phyloP scores from a whole-genome alignment of 257 asterid genomes.

The Lycium ferocissimum region DNA sequence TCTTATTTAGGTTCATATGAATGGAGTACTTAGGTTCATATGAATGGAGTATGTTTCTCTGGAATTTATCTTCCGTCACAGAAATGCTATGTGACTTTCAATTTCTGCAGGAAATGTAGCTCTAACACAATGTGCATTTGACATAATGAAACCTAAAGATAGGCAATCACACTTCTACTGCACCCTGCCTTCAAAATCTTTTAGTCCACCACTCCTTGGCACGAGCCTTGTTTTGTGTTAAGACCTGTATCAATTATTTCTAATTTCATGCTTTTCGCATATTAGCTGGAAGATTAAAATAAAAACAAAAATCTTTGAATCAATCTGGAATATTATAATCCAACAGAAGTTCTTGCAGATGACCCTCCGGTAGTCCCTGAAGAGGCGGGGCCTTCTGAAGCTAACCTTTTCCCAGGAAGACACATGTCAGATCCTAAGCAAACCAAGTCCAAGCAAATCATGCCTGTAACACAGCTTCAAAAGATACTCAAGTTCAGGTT shows the following conservation, averaged over 20 bases:
- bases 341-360: constrained; percentile 44
- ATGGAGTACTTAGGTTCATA: background rate
- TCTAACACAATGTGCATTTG: background rate
- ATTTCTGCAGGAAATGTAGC: background rate
- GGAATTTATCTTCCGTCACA: background rate
- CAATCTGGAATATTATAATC: background rate
- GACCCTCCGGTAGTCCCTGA: constrained; percentile 47
- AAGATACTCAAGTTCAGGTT: constrained; percentile 75
- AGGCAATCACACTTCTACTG: background rate
- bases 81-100: background rate
- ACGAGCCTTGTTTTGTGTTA: background rate
- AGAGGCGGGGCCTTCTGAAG: constrained; percentile 66
- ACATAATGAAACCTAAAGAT: background rate
- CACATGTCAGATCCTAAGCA: constrained; percentile 50
- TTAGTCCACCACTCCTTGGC: background rate
- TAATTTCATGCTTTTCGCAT: background rate
- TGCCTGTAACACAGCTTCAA: constrained; percentile 58
- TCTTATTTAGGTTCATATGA: background rate
- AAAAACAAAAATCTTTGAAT: background rate
- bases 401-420: constrained; percentile 56
- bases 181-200: background rate
- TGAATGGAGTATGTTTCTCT: background rate
- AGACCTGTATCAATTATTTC: background rate
- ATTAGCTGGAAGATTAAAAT: background rate
- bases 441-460: constrained; percentile 55